Evolutionary conservation across 352 stramenopile genomes (phyloP), one percentile per base, ranked within the genome.

Genomic region (Phytophthora pluvialis): DNA sequence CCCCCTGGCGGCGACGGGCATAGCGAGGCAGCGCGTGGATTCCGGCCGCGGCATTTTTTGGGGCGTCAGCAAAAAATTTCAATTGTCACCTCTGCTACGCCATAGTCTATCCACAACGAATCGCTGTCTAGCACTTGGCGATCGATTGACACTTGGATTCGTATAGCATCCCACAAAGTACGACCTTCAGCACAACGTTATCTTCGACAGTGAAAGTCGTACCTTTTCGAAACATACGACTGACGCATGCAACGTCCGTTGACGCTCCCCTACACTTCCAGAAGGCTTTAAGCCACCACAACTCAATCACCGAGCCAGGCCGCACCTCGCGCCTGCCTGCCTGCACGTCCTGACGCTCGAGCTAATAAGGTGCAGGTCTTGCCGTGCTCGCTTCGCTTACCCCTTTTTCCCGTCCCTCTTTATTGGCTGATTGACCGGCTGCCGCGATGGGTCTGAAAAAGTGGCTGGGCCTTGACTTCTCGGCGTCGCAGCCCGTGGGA

Each of bases 401-500:
- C 43, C n/a, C 45, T 16, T 52, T 16, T 26, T 28, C 6, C 15
- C 36, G 10, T 40, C 15, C 8, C 13, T 39, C 26, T 39, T 31
- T 49, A 63, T 18, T 56, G 43, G 26, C 55, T 62, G 18, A 48
- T 12, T 33, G 54, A 46, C 15, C 29, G 18, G n/a, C 16, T 55
- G 48, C 28, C 33, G 15, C 35, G 4, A 91, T 91, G 82, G 82
- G 80, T 4, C 65, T 91, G 18, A 91, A 86, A 69, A 78, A 87
- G 52, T 88, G 80, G 80, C 67, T 89, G 50, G 75, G 66, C 25
- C 59, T 83, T 40, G 76, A 81, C 55, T 73, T 86, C 61, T 79
- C 77, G 40, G 57, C 77, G 45, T 73, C 68, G 43, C 64, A 76
- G 36, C 31, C 66, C 6, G 56, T 55, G 21, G 74, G 58, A 38